A percentile compares a stretch with the other conserved stretches of the same genome.
These are phyloP conservation scores for Keithomyces neogunnii DNA, from an alignment of 2,329 filamentous ascomycete species.

Conservation along the genomic window DNA sequence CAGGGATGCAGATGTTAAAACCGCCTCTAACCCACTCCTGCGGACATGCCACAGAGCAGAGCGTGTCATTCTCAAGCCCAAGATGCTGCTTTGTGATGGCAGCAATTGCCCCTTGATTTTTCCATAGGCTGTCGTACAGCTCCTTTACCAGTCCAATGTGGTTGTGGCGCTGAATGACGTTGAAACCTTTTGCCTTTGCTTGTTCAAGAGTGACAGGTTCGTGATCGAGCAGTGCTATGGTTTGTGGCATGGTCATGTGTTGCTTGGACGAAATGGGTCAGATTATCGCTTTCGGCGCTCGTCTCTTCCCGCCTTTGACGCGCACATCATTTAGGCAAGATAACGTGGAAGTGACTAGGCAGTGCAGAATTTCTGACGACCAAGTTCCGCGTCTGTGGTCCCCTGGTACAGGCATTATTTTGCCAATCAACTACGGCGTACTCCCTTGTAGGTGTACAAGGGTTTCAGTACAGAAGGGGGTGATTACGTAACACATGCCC, in stretches of 20 bases:
- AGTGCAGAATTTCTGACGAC: too few relatives aligned
- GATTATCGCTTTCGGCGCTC: too few relatives aligned
- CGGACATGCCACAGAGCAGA: conserved; percentile 14
- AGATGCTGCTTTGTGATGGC: conserved; percentile 17
- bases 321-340: too few relatives aligned
- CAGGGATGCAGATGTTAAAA: conserved; percentile 26
- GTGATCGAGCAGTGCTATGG: not conserved
- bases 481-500: too few relatives aligned
- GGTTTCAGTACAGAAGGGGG: too few relatives aligned
- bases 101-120: conserved; percentile 10
- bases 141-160: not conserved
- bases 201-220: not conserved
- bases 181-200: not conserved
- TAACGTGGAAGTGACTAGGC: too few relatives aligned
- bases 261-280: too few relatives aligned
- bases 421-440: too few relatives aligned
- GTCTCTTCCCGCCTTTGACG: too few relatives aligned
- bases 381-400: too few relatives aligned
- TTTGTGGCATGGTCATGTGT: not conserved
- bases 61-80: conserved; percentile 13
- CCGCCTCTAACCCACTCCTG: conserved; percentile 22
- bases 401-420: too few relatives aligned
- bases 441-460: too few relatives aligned
- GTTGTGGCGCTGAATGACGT: conserved; percentile 1
- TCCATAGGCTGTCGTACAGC: conserved; percentile 2